Evolutionary conservation across 441 rosid genomes (phyloP).

Genomic region (Erodium moschatum): DNA sequence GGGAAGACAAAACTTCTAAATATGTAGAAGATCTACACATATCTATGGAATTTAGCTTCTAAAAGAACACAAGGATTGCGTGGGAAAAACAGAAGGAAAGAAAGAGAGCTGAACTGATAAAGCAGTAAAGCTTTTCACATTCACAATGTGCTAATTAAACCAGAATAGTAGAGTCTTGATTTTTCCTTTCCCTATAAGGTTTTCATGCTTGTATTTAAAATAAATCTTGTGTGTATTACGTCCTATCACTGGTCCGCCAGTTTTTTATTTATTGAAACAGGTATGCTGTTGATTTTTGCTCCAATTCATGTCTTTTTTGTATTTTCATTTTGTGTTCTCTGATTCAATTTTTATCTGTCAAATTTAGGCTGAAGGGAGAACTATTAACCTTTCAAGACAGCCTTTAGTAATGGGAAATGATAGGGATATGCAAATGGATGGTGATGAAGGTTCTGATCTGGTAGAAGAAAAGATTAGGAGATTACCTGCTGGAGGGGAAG

Average conservation of each 20-base stretch:
- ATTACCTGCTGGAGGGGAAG: conserved; percentile 54
- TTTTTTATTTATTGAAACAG: not conserved
- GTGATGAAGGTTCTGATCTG: conserved; percentile 33
- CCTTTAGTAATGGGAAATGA: conserved; percentile 34
- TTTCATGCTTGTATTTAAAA: not conserved
- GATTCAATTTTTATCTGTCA: not conserved
- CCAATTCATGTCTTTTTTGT: not conserved
- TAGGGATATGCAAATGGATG: conserved; percentile 36
- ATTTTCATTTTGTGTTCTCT: not conserved
- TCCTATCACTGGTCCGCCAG: not conserved
- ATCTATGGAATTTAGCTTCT: not conserved
- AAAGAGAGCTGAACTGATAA: not conserved
- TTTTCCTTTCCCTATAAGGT: not conserved
- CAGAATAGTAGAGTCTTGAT: not conserved
- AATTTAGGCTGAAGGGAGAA: conserved; percentile 40
- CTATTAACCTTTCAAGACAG: conserved; percentile 29
- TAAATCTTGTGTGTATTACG: not conserved
- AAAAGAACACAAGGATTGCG: not conserved
- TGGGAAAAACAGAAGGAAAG: no score
- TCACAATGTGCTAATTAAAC: not conserved
- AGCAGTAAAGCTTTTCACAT: not conserved
- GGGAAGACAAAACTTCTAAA: not conserved
- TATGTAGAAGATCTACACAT: not conserved
- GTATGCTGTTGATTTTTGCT: not conserved
- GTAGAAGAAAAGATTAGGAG: conserved; percentile 44